Percentiles rank a stretch among this genome's conserved stretches.
Conservation (phyloP, 2,329 filamentous ascomycete genomes). For the Fusarium buharicum region DNA sequence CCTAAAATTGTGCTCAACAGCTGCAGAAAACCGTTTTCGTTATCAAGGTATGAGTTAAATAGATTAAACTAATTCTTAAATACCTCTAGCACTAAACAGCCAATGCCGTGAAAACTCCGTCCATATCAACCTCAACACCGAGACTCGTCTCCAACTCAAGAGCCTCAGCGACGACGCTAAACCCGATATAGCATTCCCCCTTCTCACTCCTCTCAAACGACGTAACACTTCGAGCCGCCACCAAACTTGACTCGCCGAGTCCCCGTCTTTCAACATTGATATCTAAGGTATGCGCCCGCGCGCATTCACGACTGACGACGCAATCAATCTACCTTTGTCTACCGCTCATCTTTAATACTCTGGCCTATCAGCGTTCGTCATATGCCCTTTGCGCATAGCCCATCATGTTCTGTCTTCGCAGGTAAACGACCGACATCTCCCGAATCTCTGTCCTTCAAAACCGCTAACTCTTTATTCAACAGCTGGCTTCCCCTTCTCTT, state of each 20-base stretch:
- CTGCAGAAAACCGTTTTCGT: too few relatives aligned
- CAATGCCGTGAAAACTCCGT: slow-evolving; percentile 6
- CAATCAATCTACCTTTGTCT: too few relatives aligned
- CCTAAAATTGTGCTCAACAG: too few relatives aligned
- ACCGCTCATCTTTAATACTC: neutral
- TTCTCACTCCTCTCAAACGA: slow-evolving; percentile 19
- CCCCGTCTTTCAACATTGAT: neutral
- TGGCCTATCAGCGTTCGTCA: slow-evolving; percentile 18
- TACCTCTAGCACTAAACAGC: neutral
- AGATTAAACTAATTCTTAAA: neutral
- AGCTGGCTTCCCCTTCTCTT: slow-evolving; percentile 91
- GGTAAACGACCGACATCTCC: slow-evolving; percentile 53
- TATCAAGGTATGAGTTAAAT: too few relatives aligned
- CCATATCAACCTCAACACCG: neutral
- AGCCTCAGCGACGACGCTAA: slow-evolving; percentile 31
- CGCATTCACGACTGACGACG: slow-evolving; percentile 1
- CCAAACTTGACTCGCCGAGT: slow-evolving; percentile 6
- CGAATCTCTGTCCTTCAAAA: neutral
- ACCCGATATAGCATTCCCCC: slow-evolving; percentile 18
- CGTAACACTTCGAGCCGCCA: slow-evolving; percentile 29
- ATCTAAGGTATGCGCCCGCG: slow-evolving; percentile 32
- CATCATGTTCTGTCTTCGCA: slow-evolving; percentile 71
- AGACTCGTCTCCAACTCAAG: neutral
- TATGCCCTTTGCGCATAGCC: slow-evolving; percentile 27
- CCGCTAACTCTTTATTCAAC: slow-evolving; percentile 48